Percentiles rank a stretch among this genome's conserved stretches.
Evolutionary conservation across 192 early-diverging fungal species (phyloP).

Genomic region (Haplosporangium gracile): DNA sequence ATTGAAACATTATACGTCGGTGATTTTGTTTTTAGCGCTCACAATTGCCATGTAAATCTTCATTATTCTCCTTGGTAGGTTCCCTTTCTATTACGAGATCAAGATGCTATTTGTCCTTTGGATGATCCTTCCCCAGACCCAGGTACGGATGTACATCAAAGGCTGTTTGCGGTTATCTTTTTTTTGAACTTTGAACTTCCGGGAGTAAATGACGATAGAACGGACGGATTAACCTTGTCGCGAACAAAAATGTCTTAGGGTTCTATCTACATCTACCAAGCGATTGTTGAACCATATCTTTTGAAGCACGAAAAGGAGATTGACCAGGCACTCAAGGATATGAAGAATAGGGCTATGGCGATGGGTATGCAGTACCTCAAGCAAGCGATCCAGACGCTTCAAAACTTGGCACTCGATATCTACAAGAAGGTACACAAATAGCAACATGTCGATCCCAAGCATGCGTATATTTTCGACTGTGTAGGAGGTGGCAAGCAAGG

Average conservation of each 20-base stretch:
- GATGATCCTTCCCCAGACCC: conserved; percentile 55
- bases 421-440: conserved; percentile 36
- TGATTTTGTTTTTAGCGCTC: too few species aligned
- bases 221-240: neutral
- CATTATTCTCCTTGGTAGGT: conserved; percentile 14
- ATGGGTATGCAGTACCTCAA: conserved; percentile 51
- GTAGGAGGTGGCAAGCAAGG: too few species aligned
- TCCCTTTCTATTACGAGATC: conserved; percentile 55
- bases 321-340: conserved; percentile 39
- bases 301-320: conserved; percentile 43
- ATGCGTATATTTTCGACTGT: neutral
- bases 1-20: neutral
- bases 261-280: conserved; percentile 51
- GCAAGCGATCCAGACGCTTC: conserved; percentile 35
- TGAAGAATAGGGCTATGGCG: conserved; percentile 42
- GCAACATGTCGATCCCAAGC: neutral
- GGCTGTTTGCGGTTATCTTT: neutral
- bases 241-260: conserved; percentile 19
- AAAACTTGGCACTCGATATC: conserved; percentile 38
- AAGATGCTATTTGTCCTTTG: conserved; percentile 47
- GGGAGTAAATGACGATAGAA: neutral
- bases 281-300: conserved; percentile 44
- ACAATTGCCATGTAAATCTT: too few species aligned
- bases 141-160: conserved; percentile 13
- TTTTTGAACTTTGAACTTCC: neutral